Percentiles rank a stretch among this genome's conserved stretches.
Conservation (phyloP, 495 filamentous ascomycete genomes). For the Aspergillus cristatus region DNA sequence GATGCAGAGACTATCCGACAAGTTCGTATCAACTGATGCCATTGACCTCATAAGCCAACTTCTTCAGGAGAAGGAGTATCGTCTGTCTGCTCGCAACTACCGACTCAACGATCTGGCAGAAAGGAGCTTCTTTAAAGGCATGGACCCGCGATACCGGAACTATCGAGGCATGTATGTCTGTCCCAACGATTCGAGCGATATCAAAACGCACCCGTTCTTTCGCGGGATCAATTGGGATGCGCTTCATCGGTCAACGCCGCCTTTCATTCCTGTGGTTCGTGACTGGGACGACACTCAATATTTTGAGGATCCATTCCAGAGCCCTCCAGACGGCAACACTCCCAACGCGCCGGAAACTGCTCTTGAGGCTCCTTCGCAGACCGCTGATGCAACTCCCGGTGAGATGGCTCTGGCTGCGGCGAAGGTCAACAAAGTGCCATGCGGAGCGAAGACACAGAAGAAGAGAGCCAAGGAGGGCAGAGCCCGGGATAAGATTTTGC, state of each 20-base stretch:
- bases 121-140: conserved; percentile 24
- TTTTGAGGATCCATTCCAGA: conserved; percentile 72
- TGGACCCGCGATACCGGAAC: conserved; percentile 20
- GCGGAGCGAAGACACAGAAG: conserved; percentile 8
- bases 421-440: neutral
- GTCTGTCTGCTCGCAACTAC: conserved; percentile 69
- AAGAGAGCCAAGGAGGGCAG: conserved; percentile 54
- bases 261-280: conserved; percentile 64
- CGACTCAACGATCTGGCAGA: conserved; percentile 47
- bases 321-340: conserved; percentile 34
- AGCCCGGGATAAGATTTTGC: conserved; percentile 67
- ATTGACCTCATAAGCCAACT: conserved; percentile 68
- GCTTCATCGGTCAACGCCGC: conserved; percentile 58
- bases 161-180: conserved; percentile 57
- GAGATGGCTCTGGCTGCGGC: neutral
- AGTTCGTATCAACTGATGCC: conserved; percentile 49
- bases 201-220: conserved; percentile 71
- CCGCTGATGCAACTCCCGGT: too few relatives aligned
- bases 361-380: too few relatives aligned
- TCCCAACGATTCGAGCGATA: conserved; percentile 65
- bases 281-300: conserved; percentile 77
- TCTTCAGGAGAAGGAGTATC: conserved; percentile 64
- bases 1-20: conserved; percentile 37
- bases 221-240: conserved; percentile 56
- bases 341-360: too few relatives aligned